Evolutionary conservation across 2,329 filamentous ascomycete species (phyloP).

Genomic region (Trichoderma semiorbis): DNA sequence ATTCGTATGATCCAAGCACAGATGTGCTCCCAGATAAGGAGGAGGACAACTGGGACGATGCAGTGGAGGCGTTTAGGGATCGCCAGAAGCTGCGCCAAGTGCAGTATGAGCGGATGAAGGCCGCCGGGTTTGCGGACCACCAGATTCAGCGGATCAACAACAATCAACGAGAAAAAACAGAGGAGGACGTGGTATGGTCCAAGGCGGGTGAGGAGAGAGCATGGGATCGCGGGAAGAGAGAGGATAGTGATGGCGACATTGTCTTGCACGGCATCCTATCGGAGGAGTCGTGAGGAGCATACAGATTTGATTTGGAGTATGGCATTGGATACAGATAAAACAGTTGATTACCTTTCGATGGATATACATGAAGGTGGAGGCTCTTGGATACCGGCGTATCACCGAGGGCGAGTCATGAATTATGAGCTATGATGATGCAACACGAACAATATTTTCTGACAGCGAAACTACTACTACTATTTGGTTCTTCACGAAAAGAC

Average conservation of each 20-base stretch:
- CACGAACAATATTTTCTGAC: neutral
- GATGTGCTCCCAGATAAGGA: constrained; percentile 43
- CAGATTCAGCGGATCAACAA: constrained; percentile 63
- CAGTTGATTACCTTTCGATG: neutral
- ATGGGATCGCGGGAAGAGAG: constrained; percentile 56
- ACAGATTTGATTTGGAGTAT: neutral
- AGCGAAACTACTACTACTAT: neutral
- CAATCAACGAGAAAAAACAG: constrained; percentile 46
- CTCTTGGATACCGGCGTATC: neutral
- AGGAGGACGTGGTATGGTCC: constrained; percentile 69
- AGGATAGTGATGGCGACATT: neutral
- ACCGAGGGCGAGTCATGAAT: neutral
- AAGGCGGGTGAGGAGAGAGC: constrained; percentile 62
- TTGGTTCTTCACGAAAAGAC: neutral
- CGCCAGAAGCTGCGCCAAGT: constrained; percentile 73
- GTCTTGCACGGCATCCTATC: constrained; percentile 18
- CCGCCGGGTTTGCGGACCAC: constrained; percentile 74
- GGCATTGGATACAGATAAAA: neutral
- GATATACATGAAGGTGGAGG: neutral
- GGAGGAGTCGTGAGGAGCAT: constrained; percentile 12
- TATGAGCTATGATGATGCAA: neutral
- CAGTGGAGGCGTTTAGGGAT: constrained; percentile 73
- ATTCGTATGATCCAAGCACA: constrained; percentile 56
- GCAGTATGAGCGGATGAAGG: constrained; percentile 70
- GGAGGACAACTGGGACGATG: constrained; percentile 70